Conservation (phyloP, 169 alveolate species). For the Eimeria necatrix region DNA sequence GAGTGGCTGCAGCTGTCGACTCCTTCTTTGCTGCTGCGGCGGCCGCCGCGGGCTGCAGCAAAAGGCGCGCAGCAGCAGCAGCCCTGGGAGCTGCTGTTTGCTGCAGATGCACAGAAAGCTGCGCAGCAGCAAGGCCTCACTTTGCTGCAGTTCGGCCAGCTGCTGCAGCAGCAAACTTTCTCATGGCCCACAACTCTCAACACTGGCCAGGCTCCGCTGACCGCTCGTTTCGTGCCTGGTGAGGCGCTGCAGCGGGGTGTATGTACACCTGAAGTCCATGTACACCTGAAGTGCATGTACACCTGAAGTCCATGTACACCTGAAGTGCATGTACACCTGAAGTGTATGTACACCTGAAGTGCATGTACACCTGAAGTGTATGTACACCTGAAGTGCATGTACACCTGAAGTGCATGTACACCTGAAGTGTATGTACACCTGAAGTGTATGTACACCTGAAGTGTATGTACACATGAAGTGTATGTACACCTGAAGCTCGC, state of each 20-base stretch:
- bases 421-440: too few relatives aligned
- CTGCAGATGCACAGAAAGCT: neutral
- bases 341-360: too few relatives aligned
- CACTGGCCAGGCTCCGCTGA: conserved; percentile 34
- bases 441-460: neutral
- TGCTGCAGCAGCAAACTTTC: neutral
- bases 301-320: too few relatives aligned
- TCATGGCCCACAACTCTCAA: neutral
- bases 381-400: too few relatives aligned
- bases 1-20: neutral
- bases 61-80: conserved; percentile 23
- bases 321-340: too few relatives aligned
- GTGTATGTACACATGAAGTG: too few relatives aligned
- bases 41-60: neutral
- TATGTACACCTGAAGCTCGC: too few relatives aligned
- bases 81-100: neutral
- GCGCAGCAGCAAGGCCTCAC: neutral
- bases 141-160: neutral
- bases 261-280: neutral
- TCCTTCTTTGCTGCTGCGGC: conserved; percentile 6
- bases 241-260: neutral
- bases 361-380: too few relatives aligned
- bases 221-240: conserved; percentile 4
- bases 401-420: too few relatives aligned
- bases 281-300: too few relatives aligned